A percentile compares a stretch with the other conserved stretches of the same genome.
Evolutionary conservation across 1,139 yeast genomes (phyloP).

Genomic region (Yamadazyma dushanensis): DNA sequence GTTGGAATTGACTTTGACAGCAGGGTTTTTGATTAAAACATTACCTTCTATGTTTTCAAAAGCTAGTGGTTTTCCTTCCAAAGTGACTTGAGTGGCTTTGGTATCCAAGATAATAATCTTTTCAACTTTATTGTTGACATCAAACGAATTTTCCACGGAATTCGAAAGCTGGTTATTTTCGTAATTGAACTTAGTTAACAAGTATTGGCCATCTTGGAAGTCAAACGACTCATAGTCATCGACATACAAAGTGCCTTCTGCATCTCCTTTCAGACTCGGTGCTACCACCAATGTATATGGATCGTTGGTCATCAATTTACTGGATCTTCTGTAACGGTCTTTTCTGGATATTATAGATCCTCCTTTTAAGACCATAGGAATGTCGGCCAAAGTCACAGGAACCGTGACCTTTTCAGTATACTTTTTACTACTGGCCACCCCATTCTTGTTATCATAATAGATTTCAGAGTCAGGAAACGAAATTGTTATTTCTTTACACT

Average conservation of each 20-base stretch:
- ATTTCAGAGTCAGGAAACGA: constrained; percentile 64
- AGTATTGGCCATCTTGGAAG: constrained; percentile 51
- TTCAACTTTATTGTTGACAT: constrained; percentile 46
- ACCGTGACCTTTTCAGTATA: constrained; percentile 19
- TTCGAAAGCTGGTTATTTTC: constrained; percentile 11
- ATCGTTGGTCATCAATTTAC: constrained; percentile 73
- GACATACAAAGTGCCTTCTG: constrained; percentile 59
- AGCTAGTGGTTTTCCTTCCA: constrained; percentile 29
- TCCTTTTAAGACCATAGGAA: constrained; percentile 76
- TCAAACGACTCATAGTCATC: constrained; percentile 83
- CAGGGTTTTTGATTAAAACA: constrained; percentile 53
- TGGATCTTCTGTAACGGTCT: constrained; percentile 76
- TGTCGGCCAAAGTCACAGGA: constrained; percentile 54
- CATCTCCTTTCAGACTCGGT: constrained; percentile 48
- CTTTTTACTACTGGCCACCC: constrained; percentile 17
- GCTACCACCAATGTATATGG: constrained; percentile 81
- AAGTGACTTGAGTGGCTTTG: constrained; percentile 21
- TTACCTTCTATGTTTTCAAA: constrained; percentile 17
- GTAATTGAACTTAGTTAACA: constrained; percentile 37
- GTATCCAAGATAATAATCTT: constrained; percentile 57
- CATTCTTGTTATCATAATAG: constrained; percentile 59
- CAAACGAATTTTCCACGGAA: constrained; percentile 12
- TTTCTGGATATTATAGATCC: constrained; percentile 73
- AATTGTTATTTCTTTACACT: constrained; percentile 43
- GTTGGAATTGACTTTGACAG: constrained; percentile 43